phyloP scores from a whole-genome alignment of 164 flowering plant genomes.

The Tetrastigma voinierianum region DNA sequence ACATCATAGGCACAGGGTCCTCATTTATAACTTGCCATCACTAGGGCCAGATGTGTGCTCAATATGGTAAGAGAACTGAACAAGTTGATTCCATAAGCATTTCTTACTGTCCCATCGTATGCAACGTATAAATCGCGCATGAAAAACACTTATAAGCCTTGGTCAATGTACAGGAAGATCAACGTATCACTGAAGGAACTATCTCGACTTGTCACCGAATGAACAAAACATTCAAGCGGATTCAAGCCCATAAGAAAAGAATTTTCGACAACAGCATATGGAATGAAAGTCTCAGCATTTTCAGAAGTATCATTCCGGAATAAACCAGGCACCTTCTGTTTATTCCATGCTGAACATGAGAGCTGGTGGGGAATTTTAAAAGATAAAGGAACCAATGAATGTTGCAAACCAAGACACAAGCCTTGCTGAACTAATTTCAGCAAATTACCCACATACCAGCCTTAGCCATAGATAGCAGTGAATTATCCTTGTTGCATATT shows the following conservation, averaged over 20 bases:
- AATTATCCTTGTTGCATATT: constrained; percentile 55
- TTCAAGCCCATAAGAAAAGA: constrained; percentile 75
- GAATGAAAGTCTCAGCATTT: constrained; percentile 39
- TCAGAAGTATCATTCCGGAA: constrained; percentile 15
- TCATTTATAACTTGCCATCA: neutral
- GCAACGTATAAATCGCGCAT: constrained; percentile 70
- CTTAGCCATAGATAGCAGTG: constrained; percentile 70
- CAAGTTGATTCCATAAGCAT: constrained; percentile 69
- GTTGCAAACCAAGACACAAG: constrained; percentile 81
- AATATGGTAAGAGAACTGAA: constrained; percentile 63
- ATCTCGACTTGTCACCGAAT: constrained; percentile 73
- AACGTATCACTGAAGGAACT: constrained; percentile 82
- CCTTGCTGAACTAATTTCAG: constrained; percentile 71
- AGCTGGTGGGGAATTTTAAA: constrained; percentile 61
- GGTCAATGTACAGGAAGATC: constrained; percentile 76
- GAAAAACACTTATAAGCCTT: constrained; percentile 76
- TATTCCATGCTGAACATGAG: constrained; percentile 61
- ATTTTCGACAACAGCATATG: constrained; percentile 57
- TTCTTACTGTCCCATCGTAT: constrained; percentile 96
- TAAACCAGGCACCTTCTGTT: constrained; percentile 20
- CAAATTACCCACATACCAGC: constrained; percentile 87
- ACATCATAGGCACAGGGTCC: constrained; percentile 17
- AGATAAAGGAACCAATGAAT: constrained; percentile 55
- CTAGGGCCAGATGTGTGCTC: constrained; percentile 13
- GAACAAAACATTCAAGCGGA: constrained; percentile 79